Base-by-base conservation (phyloP, 2,329 filamentous ascomycete species). In the Calycina herbarum region DNA sequence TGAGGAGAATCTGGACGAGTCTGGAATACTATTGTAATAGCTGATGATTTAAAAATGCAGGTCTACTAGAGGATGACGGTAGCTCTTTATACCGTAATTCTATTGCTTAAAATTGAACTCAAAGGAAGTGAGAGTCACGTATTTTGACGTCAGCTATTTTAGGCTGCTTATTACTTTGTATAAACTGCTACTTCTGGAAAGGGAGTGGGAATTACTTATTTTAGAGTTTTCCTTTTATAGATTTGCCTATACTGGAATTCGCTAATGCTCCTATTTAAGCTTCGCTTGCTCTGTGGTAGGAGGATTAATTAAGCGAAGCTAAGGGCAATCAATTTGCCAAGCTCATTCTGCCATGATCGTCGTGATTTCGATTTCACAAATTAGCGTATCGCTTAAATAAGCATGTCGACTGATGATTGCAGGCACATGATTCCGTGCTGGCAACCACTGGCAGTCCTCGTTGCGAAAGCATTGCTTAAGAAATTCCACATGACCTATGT, bases 101-200 rank as follows among this genome's bases (percentile, higher is more conserved):
- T 45, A 45, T 17, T 45, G 40, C 13, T 45, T 45, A 45, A 45
- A 45, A 45, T 45, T 45, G 3, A 45, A 45, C 62, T 67, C 57
- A 33, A 35, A 31, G 42, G 38, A 63, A n/a, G n/a, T n/a, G n/a
- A 17, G 40, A 45, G 17, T 45, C 13, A 45, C 40, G 2, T 51
- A 51, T 51, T 0, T 51, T 51, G 6, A 24, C 20, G 20, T 24
- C 6, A 51, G 45, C 45, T 51, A 24, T 24, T 51, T 24, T 51
- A 24, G 45, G 20, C 45, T 51, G 20, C 20, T 27, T 51, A 51
- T 48, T 48, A 48, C 42, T 48, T 48, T 48, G 17, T 48, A 48
- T 48, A 48, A 48, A 20, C 42, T 48, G 17, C 40, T 45, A 45
- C 40, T 45, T 45, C 40, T 45, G 17, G 40, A 45, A 45, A 45